Conservation (phyloP, 2,329 filamentous ascomycete genomes). For the Cercospora zeae-maydis region DNA sequence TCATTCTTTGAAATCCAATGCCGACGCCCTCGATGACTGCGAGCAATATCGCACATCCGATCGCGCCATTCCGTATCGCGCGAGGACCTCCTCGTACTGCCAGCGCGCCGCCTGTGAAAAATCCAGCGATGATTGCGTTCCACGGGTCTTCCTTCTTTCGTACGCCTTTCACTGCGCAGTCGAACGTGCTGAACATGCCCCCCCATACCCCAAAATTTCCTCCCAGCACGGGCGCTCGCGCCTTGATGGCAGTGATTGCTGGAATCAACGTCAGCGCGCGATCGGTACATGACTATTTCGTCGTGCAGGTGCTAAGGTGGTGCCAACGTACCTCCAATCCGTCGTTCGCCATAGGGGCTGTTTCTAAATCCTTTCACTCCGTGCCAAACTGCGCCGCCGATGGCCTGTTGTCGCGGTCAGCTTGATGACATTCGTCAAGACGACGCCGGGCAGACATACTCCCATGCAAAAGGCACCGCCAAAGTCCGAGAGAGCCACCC, state of each 20-base stretch:
- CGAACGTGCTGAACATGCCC: constrained; percentile 90
- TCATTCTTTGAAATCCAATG: constrained; percentile 91
- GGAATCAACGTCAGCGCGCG: constrained; percentile 4
- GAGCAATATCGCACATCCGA: constrained; percentile 89
- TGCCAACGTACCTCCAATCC: constrained; percentile 65
- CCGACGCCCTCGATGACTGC: constrained; percentile 97
- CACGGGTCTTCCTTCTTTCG: constrained; percentile 94
- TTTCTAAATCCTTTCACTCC: constrained; percentile 71
- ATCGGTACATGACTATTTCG: neutral
- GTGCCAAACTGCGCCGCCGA: constrained; percentile 74
- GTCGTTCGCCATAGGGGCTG: constrained; percentile 75
- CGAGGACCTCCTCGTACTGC: constrained; percentile 89
- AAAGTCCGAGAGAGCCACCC: constrained; percentile 95
- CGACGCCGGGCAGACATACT: constrained; percentile 52
- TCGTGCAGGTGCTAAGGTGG: constrained; percentile 13
- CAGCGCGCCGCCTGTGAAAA: constrained; percentile 90
- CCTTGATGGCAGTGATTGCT: constrained; percentile 93
- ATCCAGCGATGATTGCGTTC: constrained; percentile 95
- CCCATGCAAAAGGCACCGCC: constrained; percentile 97
- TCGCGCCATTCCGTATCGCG: constrained; percentile 90
- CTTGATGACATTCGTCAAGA: neutral
- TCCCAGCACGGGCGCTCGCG: constrained; percentile 89
- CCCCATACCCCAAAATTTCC: constrained; percentile 99
- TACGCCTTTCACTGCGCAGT: constrained; percentile 90
- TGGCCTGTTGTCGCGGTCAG: constrained; percentile 27